Conservation (phyloP, 257 asterid species). For the Oldenlandia corymbosa region DNA sequence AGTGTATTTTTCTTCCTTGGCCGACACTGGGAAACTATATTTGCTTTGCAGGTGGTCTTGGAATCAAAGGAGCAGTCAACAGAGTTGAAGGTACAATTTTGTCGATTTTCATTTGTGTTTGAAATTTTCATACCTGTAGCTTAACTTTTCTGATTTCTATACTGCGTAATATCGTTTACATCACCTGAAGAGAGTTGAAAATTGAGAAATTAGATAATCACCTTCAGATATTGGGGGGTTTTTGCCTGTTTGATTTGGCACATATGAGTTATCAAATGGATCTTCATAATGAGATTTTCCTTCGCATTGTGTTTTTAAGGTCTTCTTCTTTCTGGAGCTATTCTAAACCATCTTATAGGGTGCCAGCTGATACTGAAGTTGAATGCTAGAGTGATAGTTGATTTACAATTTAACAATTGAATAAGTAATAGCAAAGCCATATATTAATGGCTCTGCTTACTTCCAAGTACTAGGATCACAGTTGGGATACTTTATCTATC, state of each 20-base stretch:
- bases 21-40: slow-evolving; percentile 9
- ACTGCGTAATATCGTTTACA: background rate
- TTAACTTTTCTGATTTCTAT: background rate
- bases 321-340: background rate
- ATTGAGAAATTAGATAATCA: background rate
- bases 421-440: background rate
- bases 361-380: background rate
- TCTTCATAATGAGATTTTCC: background rate
- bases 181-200: background rate
- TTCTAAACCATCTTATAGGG: background rate
- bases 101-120: background rate
- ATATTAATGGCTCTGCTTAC: background rate
- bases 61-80: slow-evolving; percentile 21
- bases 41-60: slow-evolving; percentile 22
- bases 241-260: background rate
- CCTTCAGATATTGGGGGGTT: background rate
- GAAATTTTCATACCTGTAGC: background rate
- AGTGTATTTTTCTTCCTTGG: background rate
- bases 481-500: background rate
- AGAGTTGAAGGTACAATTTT: slow-evolving; percentile 31
- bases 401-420: background rate
- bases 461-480: background rate
- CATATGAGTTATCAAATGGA: background rate
- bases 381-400: too few species aligned
- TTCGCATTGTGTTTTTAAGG: background rate